Evolutionary conservation across 2,329 filamentous ascomycete genomes (phyloP).

Genomic region (Fusarium sambucinum): DNA sequence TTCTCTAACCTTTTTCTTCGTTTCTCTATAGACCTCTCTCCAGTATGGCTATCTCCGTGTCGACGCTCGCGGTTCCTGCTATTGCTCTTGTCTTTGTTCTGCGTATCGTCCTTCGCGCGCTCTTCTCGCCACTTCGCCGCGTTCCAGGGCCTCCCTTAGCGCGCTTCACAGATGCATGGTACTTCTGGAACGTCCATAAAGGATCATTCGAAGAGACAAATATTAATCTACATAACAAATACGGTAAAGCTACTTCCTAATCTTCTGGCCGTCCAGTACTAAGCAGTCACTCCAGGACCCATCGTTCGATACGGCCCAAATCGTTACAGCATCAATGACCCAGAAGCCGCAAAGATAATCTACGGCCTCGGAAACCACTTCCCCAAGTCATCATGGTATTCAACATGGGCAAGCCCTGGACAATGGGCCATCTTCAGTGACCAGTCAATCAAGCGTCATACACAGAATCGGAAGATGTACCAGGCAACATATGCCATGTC

Average conservation of each 20-base stretch:
- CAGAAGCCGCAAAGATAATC: slow-evolving; percentile 25
- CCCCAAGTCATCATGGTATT: slow-evolving; percentile 34
- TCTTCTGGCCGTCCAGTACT: rapidly evolving
- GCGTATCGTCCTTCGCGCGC: not conserved
- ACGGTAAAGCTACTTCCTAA: not conserved
- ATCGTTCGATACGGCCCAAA: slow-evolving; percentile 22
- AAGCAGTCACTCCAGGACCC: rapidly evolving
- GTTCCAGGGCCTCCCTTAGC: not conserved
- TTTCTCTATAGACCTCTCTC: rapidly evolving
- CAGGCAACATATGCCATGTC: slow-evolving; percentile 38
- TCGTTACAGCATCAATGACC: slow-evolving; percentile 20
- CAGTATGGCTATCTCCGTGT: not conserved
- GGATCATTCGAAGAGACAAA: slow-evolving; percentile 19
- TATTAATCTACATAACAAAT: slow-evolving; percentile 8
- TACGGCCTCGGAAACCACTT: slow-evolving; percentile 24
- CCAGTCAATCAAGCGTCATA: slow-evolving; percentile 3
- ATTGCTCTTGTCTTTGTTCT: not conserved
- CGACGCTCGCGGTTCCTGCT: not conserved
- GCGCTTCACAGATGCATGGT: slow-evolving; percentile 21
- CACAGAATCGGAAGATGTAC: slow-evolving; percentile 19
- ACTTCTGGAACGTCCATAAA: slow-evolving; percentile 12
- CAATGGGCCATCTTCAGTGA: slow-evolving; percentile 17
- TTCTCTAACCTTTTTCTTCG: not conserved
- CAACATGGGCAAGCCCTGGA: slow-evolving; percentile 5
- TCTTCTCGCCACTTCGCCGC: slow-evolving; percentile 1